A percentile compares a stretch with the other conserved stretches of the same genome.
These are phyloP conservation scores for Daldinia eschscholtzii DNA, from an alignment of 2,329 filamentous ascomycete genomes.

Conservation along the genomic window DNA sequence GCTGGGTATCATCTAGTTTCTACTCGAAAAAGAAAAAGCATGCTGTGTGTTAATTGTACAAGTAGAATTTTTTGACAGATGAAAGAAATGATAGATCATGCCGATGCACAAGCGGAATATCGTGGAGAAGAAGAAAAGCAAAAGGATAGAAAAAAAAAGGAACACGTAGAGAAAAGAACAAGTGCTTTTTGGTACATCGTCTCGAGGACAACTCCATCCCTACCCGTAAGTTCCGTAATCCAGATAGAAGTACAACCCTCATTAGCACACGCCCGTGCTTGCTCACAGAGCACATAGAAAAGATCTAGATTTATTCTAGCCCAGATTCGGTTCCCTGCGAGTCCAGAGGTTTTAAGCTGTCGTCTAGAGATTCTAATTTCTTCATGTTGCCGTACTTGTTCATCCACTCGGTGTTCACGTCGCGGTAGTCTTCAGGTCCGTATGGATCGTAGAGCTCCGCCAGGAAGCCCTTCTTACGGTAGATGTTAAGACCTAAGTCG, in stretches of 20 bases:
- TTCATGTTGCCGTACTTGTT: slow-evolving; percentile 39
- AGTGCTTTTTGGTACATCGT: slow-evolving; percentile 37
- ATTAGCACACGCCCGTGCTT: slow-evolving; percentile 13
- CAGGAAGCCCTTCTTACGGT: slow-evolving; percentile 66
- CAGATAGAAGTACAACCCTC: slow-evolving; percentile 35
- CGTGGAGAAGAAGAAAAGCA: slow-evolving; percentile 7
- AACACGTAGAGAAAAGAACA: slow-evolving; percentile 11
- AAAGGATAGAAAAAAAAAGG: slow-evolving; percentile 17
- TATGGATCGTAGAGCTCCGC: slow-evolving; percentile 69
- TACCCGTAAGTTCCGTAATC: slow-evolving; percentile 19
- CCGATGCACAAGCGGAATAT: slow-evolving; percentile 30
- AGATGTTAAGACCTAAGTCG: slow-evolving; percentile 72
- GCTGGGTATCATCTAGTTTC: slow-evolving; percentile 41
- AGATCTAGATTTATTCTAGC: slow-evolving; percentile 29
- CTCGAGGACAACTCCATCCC: slow-evolving; percentile 34
- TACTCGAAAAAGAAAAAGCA: slow-evolving; percentile 30
- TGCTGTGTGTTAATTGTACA: slow-evolving; percentile 27
- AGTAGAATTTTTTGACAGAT: slow-evolving; percentile 22
- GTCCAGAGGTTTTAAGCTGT: slow-evolving; percentile 30
- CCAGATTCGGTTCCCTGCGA: slow-evolving; percentile 19
- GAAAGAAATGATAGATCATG: slow-evolving; percentile 21
- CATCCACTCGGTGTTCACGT: slow-evolving; percentile 66
- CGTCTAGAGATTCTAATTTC: slow-evolving; percentile 35
- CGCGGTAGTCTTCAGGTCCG: slow-evolving; percentile 68
- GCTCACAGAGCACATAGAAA: slow-evolving; percentile 13